Conservation (phyloP, 768 basidiomycete species). For the Filobasidium floriforme region DNA sequence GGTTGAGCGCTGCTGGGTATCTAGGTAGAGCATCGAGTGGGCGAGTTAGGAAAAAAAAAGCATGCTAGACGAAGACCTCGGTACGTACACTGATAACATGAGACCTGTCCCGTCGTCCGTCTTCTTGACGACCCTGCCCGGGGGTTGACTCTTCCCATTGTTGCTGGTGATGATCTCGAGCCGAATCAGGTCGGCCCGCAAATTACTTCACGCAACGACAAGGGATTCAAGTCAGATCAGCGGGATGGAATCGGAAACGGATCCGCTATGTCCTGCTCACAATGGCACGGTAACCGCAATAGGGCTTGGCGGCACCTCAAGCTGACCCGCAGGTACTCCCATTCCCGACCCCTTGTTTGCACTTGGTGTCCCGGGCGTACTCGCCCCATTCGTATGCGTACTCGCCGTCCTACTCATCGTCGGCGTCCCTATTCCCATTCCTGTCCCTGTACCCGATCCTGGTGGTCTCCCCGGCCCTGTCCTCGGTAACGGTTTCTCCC, state of each 20-base stretch:
- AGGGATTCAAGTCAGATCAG: background rate
- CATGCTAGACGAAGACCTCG: background rate
- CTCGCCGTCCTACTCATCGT: background rate
- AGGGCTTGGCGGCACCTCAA: too few relatives aligned
- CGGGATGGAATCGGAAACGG: too few relatives aligned
- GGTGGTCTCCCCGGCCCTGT: background rate
- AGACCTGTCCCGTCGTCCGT: background rate
- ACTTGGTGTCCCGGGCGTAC: background rate
- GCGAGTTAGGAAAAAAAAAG: background rate
- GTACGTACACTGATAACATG: conserved; percentile 6
- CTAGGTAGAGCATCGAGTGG: background rate
- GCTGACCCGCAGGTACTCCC: too few relatives aligned
- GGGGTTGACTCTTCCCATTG: background rate
- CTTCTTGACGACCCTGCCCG: background rate
- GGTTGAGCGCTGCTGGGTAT: background rate
- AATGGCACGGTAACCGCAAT: background rate
- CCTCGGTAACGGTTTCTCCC: background rate
- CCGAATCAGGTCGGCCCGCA: background rate
- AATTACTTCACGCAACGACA: background rate
- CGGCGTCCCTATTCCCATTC: background rate
- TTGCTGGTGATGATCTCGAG: background rate
- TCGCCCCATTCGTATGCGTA: background rate
- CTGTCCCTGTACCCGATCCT: background rate
- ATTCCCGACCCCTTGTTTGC: background rate
- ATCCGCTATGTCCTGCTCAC: background rate